Evolutionary conservation across 73 alveolate genomes (phyloP).

Genomic region (Symbiodinium natans): DNA sequence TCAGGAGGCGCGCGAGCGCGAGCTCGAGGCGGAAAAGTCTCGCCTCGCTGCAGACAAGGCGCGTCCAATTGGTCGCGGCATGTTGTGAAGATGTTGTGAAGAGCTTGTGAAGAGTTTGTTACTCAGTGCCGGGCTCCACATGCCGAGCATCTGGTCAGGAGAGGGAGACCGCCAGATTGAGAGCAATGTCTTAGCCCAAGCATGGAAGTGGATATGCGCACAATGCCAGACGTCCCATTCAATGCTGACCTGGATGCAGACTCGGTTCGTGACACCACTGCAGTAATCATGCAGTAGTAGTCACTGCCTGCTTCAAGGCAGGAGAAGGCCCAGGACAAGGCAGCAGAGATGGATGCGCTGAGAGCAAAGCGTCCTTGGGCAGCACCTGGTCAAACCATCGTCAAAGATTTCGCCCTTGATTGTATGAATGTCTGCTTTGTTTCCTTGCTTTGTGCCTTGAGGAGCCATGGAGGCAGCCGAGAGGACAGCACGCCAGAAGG

Average conservation of each 20-base stretch:
- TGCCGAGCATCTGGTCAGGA: background rate
- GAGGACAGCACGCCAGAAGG: slow-evolving; percentile 86
- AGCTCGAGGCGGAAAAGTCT: slow-evolving; percentile 95
- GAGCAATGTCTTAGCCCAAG: slow-evolving; percentile 41
- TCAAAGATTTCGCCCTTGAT: background rate
- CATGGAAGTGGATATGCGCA: too few species aligned
- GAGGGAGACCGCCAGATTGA: slow-evolving; percentile 76
- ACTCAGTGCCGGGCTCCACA: background rate
- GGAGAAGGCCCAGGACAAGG: slow-evolving; percentile 95
- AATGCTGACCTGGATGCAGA: too few species aligned
- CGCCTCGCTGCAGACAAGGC: slow-evolving; percentile 95
- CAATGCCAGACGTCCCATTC: background rate
- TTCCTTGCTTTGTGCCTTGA: background rate
- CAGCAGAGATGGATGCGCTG: slow-evolving; percentile 96
- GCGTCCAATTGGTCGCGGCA: background rate
- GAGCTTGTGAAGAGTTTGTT: background rate
- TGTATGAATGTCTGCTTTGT: background rate
- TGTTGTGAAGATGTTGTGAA: background rate
- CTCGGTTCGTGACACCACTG: too few species aligned
- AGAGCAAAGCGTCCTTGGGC: slow-evolving; percentile 95
- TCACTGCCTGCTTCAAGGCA: background rate
- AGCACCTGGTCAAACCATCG: background rate
- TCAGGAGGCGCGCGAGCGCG: slow-evolving; percentile 95
- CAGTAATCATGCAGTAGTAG: too few species aligned
- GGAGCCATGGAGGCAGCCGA: slow-evolving; percentile 93